Evolutionary conservation across 306 rosid species (phyloP).

Genomic region (Cucurbita pepo): DNA sequence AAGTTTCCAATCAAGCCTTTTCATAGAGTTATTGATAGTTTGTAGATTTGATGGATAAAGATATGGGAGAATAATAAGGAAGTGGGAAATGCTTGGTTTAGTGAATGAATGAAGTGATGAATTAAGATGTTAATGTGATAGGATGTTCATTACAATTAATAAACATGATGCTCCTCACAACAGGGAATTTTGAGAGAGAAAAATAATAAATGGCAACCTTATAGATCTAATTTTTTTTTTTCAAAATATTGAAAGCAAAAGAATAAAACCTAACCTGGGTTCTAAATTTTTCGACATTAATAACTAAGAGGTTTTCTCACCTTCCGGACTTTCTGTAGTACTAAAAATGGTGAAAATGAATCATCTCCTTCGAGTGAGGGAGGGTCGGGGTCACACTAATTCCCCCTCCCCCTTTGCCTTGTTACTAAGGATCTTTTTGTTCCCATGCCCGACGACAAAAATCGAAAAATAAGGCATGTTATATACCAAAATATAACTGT

Average conservation of each 20-base stretch:
- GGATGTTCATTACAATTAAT: constrained; percentile 5
- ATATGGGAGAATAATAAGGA: not conserved
- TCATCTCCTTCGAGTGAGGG: constrained; percentile 9
- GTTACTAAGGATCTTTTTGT: constrained; percentile 4
- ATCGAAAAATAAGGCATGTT: constrained; percentile 16
- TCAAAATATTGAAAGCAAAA: constrained; percentile 32
- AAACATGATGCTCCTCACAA: constrained; percentile 2
- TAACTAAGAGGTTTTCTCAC: not conserved
- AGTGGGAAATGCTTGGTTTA: not conserved
- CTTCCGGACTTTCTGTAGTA: not conserved
- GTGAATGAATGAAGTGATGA: constrained; percentile 14
- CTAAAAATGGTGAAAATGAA: constrained; percentile 27
- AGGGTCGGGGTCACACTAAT: not conserved
- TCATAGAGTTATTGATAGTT: not conserved
- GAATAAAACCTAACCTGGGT: constrained; percentile 4
- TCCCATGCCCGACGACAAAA: constrained; percentile 26
- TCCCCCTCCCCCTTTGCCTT: not conserved
- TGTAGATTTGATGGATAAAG: not conserved
- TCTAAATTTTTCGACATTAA: constrained; percentile 1
- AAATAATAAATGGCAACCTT: constrained; percentile 21
- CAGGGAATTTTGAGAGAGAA: not conserved
- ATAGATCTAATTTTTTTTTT: constrained; percentile 32
- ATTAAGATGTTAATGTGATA: constrained; percentile 10
- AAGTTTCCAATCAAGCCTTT: not conserved
- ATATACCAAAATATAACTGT: constrained; percentile 26